phyloP scores from a whole-genome alignment of 768 basidiomycete genomes.

The Phanerochaete sordida region DNA sequence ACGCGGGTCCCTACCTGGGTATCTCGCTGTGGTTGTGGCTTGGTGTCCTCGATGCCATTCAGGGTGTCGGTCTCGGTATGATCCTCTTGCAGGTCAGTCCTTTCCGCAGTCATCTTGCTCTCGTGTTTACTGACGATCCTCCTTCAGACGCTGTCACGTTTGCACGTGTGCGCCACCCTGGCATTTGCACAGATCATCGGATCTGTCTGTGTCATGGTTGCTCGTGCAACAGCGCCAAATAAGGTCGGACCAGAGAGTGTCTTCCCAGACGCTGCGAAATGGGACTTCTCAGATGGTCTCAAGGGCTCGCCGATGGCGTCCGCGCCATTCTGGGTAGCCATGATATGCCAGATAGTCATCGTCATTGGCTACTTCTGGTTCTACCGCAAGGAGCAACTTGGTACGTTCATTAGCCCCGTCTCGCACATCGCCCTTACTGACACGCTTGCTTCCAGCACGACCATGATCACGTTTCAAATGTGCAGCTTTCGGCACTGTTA shows the following conservation, averaged over 20 bases:
- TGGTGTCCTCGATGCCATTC: slow-evolving; percentile 89
- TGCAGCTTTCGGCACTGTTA: slow-evolving; percentile 13
- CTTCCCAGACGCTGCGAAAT: slow-evolving; percentile 88
- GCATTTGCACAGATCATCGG: slow-evolving; percentile 90
- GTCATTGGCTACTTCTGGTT: slow-evolving; percentile 95
- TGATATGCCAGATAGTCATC: slow-evolving; percentile 76
- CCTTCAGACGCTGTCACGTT: slow-evolving; percentile 73
- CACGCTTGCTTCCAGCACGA: slow-evolving; percentile 21
- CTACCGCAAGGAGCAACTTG: slow-evolving; percentile 92
- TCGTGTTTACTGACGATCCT: background rate
- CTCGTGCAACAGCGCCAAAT: slow-evolving; percentile 87
- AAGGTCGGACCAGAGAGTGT: slow-evolving; percentile 85
- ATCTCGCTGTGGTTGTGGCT: slow-evolving; percentile 93
- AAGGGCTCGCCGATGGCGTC: slow-evolving; percentile 78
- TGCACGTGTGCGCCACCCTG: slow-evolving; percentile 92
- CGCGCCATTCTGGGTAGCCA: slow-evolving; percentile 86
- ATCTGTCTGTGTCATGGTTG: slow-evolving; percentile 87
- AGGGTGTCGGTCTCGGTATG: slow-evolving; percentile 93
- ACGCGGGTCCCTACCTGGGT: slow-evolving; percentile 82
- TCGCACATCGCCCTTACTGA: background rate
- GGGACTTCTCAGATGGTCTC: slow-evolving; percentile 79
- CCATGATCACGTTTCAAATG: slow-evolving; percentile 28
- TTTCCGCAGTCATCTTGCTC: background rate
- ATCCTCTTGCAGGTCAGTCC: slow-evolving; percentile 64
- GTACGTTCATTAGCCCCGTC: slow-evolving; percentile 37